These are phyloP conservation scores for Pigoraptor vietnamica DNA, from an alignment of 78 protist species.

Conservation along the genomic window DNA sequence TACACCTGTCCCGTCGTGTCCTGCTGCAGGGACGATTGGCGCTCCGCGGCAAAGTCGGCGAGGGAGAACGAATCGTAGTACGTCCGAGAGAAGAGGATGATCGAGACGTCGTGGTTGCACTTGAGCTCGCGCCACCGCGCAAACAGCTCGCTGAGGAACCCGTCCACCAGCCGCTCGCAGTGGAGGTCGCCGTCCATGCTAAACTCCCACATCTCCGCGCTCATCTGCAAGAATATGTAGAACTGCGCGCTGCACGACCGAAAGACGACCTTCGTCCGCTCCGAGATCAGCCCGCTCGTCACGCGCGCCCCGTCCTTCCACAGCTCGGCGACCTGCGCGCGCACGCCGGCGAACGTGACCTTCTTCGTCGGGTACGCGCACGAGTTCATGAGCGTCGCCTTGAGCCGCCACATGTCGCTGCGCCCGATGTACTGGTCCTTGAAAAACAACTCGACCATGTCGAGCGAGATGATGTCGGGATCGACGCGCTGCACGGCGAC, in stretches of 20 bases:
- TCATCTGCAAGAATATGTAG: slow-evolving; percentile 29
- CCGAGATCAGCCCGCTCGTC: slow-evolving; percentile 15
- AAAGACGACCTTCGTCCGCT: slow-evolving; percentile 28
- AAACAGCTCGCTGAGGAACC: slow-evolving; percentile 19
- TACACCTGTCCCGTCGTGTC: background rate
- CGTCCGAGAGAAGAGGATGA: slow-evolving; percentile 27
- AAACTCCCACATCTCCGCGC: slow-evolving; percentile 46
- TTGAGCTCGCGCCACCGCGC: slow-evolving; percentile 1
- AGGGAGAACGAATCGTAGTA: background rate
- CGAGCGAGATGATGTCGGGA: background rate
- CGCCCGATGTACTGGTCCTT: slow-evolving; percentile 36
- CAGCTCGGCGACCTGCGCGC: background rate
- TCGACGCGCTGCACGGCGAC: background rate
- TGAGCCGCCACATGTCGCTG: slow-evolving; percentile 42
- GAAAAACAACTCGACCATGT: background rate
- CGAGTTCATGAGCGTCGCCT: background rate
- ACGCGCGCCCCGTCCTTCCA: background rate
- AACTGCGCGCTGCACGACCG: slow-evolving; percentile 26
- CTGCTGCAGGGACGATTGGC: background rate
- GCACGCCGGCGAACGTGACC: background rate
- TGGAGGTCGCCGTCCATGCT: slow-evolving; percentile 22
- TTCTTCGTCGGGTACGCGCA: background rate
- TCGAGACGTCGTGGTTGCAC: slow-evolving; percentile 26
- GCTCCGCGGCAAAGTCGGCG: background rate
- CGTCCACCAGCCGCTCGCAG: slow-evolving; percentile 18